Conservation (phyloP, 163 green algal genomes). For the Scenedesmus sp. region DNA sequence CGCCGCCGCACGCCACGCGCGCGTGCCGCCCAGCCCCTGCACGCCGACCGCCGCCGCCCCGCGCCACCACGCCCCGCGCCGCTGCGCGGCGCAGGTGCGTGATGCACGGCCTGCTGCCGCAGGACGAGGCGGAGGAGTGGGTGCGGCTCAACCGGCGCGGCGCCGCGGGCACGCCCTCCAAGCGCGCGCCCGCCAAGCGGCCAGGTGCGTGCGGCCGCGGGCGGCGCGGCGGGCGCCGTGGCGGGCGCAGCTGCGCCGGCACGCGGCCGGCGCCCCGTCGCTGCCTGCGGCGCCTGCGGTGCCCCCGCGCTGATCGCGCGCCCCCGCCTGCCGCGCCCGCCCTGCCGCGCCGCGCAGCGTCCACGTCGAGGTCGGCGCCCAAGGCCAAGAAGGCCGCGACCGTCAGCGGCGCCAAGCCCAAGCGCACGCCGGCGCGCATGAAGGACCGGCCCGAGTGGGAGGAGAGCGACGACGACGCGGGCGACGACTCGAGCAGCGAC, state of each 20-base stretch:
- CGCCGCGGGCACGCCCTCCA: constrained; percentile 5
- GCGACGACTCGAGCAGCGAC: constrained; percentile 28
- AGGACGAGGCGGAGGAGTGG: constrained; percentile 66
- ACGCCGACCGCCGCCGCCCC: no score
- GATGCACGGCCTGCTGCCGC: constrained; percentile 66
- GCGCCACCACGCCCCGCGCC: no score
- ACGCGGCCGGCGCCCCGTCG: constrained; percentile 15
- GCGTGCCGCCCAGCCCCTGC: not conserved
- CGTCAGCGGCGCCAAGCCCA: constrained; percentile 17
- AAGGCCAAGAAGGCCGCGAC: constrained; percentile 38
- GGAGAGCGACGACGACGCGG: constrained; percentile 16
- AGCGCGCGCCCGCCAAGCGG: constrained; percentile 14
- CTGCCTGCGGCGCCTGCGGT: not conserved
- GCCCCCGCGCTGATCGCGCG: not conserved
- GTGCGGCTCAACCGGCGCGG: constrained; percentile 12
- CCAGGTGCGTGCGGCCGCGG: not conserved
- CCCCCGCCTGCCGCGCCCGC: not conserved
- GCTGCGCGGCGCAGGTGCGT: constrained; percentile 14
- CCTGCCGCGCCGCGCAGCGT: constrained; percentile 13
- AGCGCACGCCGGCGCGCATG: not conserved
- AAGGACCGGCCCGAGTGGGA: constrained; percentile 30
- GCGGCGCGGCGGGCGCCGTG: not conserved
- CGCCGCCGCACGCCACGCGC: not conserved
- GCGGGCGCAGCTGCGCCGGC: not conserved
- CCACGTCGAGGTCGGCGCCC: not conserved